Evolutionary conservation across 768 basidiomycete species (phyloP), one percentile per base, ranked within the genome.

Genomic region (Heimioporus sp.): DNA sequence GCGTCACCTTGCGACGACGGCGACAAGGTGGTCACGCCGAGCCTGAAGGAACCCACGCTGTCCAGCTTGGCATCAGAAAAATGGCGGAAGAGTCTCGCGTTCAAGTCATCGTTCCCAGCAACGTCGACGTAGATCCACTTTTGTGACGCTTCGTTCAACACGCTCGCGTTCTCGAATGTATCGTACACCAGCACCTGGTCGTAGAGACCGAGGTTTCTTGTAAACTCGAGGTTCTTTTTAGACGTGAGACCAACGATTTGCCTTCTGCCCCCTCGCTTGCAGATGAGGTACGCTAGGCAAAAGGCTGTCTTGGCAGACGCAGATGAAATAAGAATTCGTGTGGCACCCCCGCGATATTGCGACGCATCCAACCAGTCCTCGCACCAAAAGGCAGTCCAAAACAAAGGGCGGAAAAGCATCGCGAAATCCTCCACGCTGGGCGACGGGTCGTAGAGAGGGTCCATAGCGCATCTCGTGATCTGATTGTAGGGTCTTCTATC

Each of bases 311-410:
- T 87, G 24, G 86, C 78, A 3, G 86, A 87, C 0, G 86, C 86
- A 38, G 84, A 85, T 2, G 86, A 85, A 36, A 87, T 77, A 43
- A 87, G 70, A 52, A 87, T 69, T 28, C 63, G 60, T 3, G 70
- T 71, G 5, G 76, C 76, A 7, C 73, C 78, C 1, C 72, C 76
- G 10, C 77, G 73, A 62, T 86, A 87, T 20, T 63, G 58, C 3
- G 77, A 72, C 6, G 74, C 68, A 50, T 76, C 68, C 7, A 87
- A 62, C 83, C 83, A 87, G 61, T 87, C 86, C 63, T 87, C 83
- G 55, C 77, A 85, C 86, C 86, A 87, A 56, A 79, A 87, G 1
- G 86, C 77, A 0, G 86, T 87, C 86, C 86, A 87, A 65, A 86
- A 87, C 15, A 87, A 72, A 0, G 86, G 85, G 0, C 85, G 77